Conservation (phyloP, 768 basidiomycete genomes). For the Termitomyces sp. region DNA sequence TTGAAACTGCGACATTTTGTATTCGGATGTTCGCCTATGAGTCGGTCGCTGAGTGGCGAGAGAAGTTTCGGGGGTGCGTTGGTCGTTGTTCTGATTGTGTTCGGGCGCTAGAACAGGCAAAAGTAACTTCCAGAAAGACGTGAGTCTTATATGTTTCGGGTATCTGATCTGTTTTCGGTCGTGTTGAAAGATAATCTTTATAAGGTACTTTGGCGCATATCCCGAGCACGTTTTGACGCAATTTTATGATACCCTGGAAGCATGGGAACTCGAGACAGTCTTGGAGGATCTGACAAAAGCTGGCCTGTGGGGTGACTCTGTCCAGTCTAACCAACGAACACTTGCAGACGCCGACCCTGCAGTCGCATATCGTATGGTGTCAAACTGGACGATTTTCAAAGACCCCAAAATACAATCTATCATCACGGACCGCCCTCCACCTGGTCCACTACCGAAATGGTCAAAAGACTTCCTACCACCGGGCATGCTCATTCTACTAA, state of each 20-base stretch:
- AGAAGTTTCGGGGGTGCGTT: conserved; percentile 50
- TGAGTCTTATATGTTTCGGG: conserved; percentile 52
- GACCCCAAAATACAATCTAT: conserved; percentile 43
- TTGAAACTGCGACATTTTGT: conserved; percentile 75
- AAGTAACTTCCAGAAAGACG: conserved; percentile 64
- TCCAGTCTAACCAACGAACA: conserved; percentile 16
- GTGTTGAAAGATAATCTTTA: conserved; percentile 2
- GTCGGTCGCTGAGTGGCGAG: conserved; percentile 65
- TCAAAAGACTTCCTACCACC: conserved; percentile 56
- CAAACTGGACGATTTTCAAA: conserved; percentile 55
- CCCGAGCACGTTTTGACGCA: conserved; percentile 38
- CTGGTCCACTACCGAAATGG: conserved; percentile 41
- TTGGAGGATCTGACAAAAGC: conserved; percentile 40
- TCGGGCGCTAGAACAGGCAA: conserved; percentile 58
- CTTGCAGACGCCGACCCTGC: conserved; percentile 46
- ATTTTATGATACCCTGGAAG: conserved; percentile 63
- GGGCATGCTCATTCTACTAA: conserved; percentile 54
- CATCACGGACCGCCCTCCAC: conserved; percentile 34
- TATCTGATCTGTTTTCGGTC: too few species aligned
- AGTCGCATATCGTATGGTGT: conserved; percentile 57
- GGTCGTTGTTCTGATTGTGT: conserved; percentile 69
- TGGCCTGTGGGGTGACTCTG: conserved; percentile 18
- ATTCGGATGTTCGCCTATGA: conserved; percentile 80
- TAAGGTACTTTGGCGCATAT: conserved; percentile 76
- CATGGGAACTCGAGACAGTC: conserved; percentile 60